Conservation (phyloP, 1,284 basidiomycete species). For the Naganishia liquefaciens region DNA sequence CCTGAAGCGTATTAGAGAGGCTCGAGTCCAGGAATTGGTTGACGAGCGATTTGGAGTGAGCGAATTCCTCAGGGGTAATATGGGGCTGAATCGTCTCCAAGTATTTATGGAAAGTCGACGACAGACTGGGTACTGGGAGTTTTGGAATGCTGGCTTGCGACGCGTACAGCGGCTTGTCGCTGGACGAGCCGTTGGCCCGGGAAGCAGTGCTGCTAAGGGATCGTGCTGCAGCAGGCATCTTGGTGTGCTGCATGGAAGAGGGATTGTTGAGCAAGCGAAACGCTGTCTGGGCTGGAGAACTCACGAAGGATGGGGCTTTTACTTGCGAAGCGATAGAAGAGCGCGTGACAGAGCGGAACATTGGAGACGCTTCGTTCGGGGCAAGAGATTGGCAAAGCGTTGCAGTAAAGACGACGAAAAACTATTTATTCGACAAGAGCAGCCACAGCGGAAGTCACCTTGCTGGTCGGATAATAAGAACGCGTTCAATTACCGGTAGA, state of each 20-base stretch:
- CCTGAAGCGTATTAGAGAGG: conserved; percentile 74
- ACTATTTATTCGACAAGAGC: conserved; percentile 16
- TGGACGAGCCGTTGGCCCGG: conserved; percentile 1
- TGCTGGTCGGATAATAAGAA: conserved; percentile 8
- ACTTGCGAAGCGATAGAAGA: conserved; percentile 16
- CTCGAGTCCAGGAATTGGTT: conserved; percentile 71
- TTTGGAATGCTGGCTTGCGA: conserved; percentile 76
- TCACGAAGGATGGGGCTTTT: conserved; percentile 21
- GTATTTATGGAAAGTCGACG: conserved; percentile 80
- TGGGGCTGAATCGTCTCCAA: conserved; percentile 78
- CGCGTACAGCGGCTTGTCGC: conserved; percentile 70
- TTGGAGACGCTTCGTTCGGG: conserved; percentile 12
- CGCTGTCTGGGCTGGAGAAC: background rate
- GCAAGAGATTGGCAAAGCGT: background rate
- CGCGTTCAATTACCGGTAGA: conserved; percentile 24
- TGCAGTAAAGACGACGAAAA: background rate
- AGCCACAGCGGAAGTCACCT: background rate
- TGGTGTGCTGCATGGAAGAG: conserved; percentile 4
- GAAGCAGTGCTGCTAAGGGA: conserved; percentile 32
- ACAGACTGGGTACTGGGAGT: conserved; percentile 79
- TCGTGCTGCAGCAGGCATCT: conserved; percentile 32
- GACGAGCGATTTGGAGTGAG: conserved; percentile 64
- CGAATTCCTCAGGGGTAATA: conserved; percentile 65
- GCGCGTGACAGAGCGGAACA: conserved; percentile 21
- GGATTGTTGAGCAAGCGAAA: background rate